phyloP scores from a whole-genome alignment of 306 rosid species.

The Prunus padus region DNA sequence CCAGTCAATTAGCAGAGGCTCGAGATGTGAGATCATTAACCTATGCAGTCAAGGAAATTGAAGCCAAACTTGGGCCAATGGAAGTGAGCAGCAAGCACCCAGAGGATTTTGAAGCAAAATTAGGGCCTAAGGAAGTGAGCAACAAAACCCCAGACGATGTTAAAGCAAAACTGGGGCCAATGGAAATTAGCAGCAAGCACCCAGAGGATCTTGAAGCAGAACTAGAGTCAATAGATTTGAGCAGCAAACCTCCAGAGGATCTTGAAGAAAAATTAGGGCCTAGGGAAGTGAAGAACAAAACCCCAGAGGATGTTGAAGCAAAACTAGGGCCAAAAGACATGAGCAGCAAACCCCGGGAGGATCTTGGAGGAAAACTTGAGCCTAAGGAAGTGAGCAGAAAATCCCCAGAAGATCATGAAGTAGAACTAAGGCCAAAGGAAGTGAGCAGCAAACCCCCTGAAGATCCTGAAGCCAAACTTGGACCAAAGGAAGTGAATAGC shows the following conservation, averaged over 20 bases:
- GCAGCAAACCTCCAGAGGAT: not conserved
- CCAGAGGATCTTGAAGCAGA: not conserved
- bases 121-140: not conserved
- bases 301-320: not conserved
- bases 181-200: not conserved
- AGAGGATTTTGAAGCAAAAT: not conserved
- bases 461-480: slow-evolving; percentile 32
- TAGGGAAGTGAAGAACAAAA: not conserved
- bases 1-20: slow-evolving; percentile 40
- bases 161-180: not conserved
- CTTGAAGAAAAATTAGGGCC: not conserved
- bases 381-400: not conserved
- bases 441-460: slow-evolving; percentile 8
- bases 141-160: not conserved
- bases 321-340: not conserved
- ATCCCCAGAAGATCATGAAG: not conserved
- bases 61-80: slow-evolving; percentile 54
- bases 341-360: not conserved
- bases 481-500: not conserved
- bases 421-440: slow-evolving; percentile 26
- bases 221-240: not conserved
- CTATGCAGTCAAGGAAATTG: slow-evolving; percentile 51
- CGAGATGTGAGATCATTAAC: slow-evolving; percentile 64
- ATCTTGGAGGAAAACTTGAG: not conserved
- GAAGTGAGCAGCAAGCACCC: slow-evolving; percentile 12